A percentile compares a stretch with the other conserved stretches of the same genome.
Conservation (phyloP, 805 yeast genomes). For the Candida nonsorbophila region DNA sequence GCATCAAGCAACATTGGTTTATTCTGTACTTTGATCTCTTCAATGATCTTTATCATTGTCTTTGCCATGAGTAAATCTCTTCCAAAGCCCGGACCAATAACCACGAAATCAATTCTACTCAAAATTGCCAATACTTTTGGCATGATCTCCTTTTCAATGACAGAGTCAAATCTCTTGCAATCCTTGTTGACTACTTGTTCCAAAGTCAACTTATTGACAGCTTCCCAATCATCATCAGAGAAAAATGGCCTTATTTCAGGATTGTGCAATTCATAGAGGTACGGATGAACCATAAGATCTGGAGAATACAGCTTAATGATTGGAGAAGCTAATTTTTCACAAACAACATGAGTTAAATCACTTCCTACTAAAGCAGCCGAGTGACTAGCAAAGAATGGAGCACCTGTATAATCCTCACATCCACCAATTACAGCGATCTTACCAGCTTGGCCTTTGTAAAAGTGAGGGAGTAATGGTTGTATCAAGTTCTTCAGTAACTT, state of each 20-base stretch:
- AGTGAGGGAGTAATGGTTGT: slow-evolving; percentile 68
- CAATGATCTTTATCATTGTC: slow-evolving; percentile 53
- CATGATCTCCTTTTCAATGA: slow-evolving; percentile 42
- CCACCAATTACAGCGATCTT: slow-evolving; percentile 88
- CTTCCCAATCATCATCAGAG: slow-evolving; percentile 14
- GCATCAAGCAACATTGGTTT: slow-evolving; percentile 86
- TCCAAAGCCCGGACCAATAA: slow-evolving; percentile 94
- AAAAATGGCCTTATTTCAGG: slow-evolving; percentile 15
- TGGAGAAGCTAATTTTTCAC: slow-evolving; percentile 72
- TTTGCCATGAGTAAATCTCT: slow-evolving; percentile 66
- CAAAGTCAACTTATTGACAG: slow-evolving; percentile 9
- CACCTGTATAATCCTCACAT: slow-evolving; percentile 93
- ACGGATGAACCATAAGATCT: slow-evolving; percentile 94
- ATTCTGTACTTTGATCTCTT: slow-evolving; percentile 48
- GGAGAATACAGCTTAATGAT: slow-evolving; percentile 88
- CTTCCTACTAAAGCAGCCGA: slow-evolving; percentile 82
- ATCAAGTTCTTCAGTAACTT: slow-evolving; percentile 49
- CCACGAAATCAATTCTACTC: slow-evolving; percentile 69
- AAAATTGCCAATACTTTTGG: slow-evolving; percentile 54
- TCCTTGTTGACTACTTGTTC: slow-evolving; percentile 17
- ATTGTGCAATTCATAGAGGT: slow-evolving; percentile 49
- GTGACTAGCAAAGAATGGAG: slow-evolving; percentile 87
- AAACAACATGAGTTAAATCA: slow-evolving; percentile 85
- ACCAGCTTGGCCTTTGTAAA: slow-evolving; percentile 93
- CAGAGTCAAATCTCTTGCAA: slow-evolving; percentile 17